These are phyloP conservation scores for Claviceps lovelessii DNA, from an alignment of 2,329 filamentous ascomycete species.

Conservation along the genomic window DNA sequence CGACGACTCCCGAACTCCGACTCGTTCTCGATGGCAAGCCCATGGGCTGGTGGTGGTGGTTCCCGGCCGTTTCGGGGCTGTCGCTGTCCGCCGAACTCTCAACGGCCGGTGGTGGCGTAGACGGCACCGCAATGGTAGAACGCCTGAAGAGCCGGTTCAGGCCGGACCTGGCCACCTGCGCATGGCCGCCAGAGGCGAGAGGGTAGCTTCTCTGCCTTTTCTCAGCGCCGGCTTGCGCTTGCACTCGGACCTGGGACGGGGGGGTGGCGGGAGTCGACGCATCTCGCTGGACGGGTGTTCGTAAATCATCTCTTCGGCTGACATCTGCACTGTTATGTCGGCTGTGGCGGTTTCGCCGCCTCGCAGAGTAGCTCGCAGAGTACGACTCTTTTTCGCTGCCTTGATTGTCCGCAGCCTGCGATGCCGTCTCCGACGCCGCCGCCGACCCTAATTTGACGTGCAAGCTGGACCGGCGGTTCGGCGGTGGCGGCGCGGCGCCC, in stretches of 20 bases:
- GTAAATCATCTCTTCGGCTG: slow-evolving; percentile 13
- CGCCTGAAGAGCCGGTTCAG: slow-evolving; percentile 38
- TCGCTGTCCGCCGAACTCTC: slow-evolving; percentile 1
- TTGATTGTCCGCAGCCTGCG: slow-evolving; percentile 7
- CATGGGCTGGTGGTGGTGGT: slow-evolving; percentile 13
- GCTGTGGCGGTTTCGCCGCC: slow-evolving; percentile 7
- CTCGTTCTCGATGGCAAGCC: slow-evolving; percentile 27
- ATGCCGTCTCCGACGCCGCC: slow-evolving; percentile 11
- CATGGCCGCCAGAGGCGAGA: slow-evolving; percentile 32
- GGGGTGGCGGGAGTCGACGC: slow-evolving; percentile 1
- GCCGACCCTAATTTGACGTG: slow-evolving; percentile 29
- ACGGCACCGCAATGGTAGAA: slow-evolving; percentile 25
- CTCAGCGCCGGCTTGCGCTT: slow-evolving; percentile 11
- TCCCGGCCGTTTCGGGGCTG: slow-evolving; percentile 9
- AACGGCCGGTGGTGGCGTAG: background rate
- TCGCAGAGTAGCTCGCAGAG: slow-evolving; percentile 13
- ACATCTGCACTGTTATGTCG: slow-evolving; percentile 19
- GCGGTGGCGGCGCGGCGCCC: slow-evolving; percentile 30
- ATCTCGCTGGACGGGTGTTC: slow-evolving; percentile 14
- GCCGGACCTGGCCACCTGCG: slow-evolving; percentile 28
- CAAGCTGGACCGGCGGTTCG: slow-evolving; percentile 39
- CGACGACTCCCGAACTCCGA: slow-evolving; percentile 19
- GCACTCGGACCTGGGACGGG: background rate
- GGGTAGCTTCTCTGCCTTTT: slow-evolving; percentile 33
- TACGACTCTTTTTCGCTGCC: background rate